These are phyloP conservation scores for Dictyostelium firmibasis DNA, from an alignment of 78 protist species.

Conservation along the genomic window DNA sequence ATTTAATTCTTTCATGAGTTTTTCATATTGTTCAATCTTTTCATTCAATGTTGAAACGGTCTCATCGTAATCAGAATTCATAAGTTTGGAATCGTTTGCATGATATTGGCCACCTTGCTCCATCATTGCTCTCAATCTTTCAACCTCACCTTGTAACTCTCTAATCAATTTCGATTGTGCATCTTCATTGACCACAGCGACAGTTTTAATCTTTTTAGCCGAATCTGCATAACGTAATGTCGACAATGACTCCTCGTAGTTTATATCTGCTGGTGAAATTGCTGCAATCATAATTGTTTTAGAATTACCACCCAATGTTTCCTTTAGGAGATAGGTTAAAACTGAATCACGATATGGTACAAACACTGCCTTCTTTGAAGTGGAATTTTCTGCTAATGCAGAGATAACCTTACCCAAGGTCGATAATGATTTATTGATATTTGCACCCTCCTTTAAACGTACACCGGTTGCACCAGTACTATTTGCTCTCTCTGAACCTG, in stretches of 20 bases:
- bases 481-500: conserved; percentile 91
- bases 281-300: conserved; percentile 96
- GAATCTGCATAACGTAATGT: conserved; percentile 97
- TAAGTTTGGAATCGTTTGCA: background rate
- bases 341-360: conserved; percentile 97
- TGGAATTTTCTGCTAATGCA: conserved; percentile 88
- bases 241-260: conserved; percentile 88
- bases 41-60: conserved; percentile 40
- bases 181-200: conserved; percentile 89
- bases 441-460: conserved; percentile 85
- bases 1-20: conserved; percentile 59
- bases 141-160: conserved; percentile 79
- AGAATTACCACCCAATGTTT: conserved; percentile 96
- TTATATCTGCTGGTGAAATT: conserved; percentile 84
- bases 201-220: conserved; percentile 93
- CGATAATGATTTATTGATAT: conserved; percentile 89
- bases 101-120: conserved; percentile 24
- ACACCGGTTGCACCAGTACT: conserved; percentile 90
- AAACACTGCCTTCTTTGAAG: conserved; percentile 69
- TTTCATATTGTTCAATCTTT: conserved; percentile 70
- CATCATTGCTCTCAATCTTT: conserved; percentile 30
- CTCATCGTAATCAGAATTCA: background rate
- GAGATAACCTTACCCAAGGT: conserved; percentile 91
- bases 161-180: conserved; percentile 79
- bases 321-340: conserved; percentile 95